phyloP scores from a whole-genome alignment of 768 basidiomycete species.

The Lentinula detonsa region DNA sequence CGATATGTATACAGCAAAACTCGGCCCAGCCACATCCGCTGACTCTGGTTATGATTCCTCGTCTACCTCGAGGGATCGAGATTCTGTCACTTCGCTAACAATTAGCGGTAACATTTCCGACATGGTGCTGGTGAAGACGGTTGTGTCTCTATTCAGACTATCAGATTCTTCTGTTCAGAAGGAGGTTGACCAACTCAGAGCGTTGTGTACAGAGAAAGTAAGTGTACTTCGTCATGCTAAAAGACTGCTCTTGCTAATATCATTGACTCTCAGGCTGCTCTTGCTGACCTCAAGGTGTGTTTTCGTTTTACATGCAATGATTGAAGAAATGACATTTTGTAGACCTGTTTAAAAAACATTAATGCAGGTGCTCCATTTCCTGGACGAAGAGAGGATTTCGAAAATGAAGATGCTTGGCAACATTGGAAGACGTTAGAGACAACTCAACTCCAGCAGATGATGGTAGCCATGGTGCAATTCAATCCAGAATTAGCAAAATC shows the following conservation, averaged over 20 bases:
- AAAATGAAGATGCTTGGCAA: slow-evolving; percentile 74
- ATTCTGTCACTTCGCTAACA: slow-evolving; percentile 34
- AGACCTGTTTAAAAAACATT: slow-evolving; percentile 91
- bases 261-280: slow-evolving; percentile 55
- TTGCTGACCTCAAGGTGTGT: slow-evolving; percentile 79
- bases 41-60: slow-evolving; percentile 67
- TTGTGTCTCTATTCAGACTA: slow-evolving; percentile 71
- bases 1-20: slow-evolving; percentile 78
- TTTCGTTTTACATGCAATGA: not conserved
- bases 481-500: slow-evolving; percentile 87
- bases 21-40: slow-evolving; percentile 56
- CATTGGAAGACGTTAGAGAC: slow-evolving; percentile 82
- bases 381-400: slow-evolving; percentile 82
- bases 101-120: slow-evolving; percentile 51
- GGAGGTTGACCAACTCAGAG: slow-evolving; percentile 64
- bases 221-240: slow-evolving; percentile 6
- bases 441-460: slow-evolving; percentile 78
- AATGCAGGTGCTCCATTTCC: slow-evolving; percentile 80
- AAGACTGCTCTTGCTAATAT: slow-evolving; percentile 2
- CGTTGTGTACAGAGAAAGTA: slow-evolving; percentile 74
- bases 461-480: slow-evolving; percentile 78
- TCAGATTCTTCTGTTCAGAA: slow-evolving; percentile 59
- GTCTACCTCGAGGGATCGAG: slow-evolving; percentile 52
- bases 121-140: slow-evolving; percentile 70
- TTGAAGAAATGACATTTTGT: slow-evolving; percentile 10